Evolutionary conservation across 768 basidiomycete genomes (phyloP), one percentile per base, ranked within the genome.

Genomic region (Suillus luteus): DNA sequence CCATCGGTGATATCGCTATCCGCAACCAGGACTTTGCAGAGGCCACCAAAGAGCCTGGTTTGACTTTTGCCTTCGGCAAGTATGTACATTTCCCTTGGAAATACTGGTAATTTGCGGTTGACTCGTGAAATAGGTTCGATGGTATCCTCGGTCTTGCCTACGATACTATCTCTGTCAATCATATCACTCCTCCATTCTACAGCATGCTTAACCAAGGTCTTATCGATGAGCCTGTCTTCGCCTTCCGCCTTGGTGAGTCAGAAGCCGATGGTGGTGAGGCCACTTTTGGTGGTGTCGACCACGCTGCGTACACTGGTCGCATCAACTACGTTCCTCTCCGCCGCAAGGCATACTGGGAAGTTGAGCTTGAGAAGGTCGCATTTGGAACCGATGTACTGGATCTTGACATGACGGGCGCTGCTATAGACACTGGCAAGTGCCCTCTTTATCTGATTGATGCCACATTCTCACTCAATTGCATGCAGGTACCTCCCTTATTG

Each of bases 331-430:
- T 91, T 37, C 96, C 97, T 59, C 82, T 99, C 60, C 89, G 96
- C 70, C 87, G 94, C 70, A 95, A 93, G 83, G 97, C 94, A 5
- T 99, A 97, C 79, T 97, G 96, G 96, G 96, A 99, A 78, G 94
- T 99, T 54, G 95, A 97, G 75, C 89, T 99, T 33, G 83, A 93
- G 79, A 88, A 89, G 75, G 82, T 99, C 65, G 70, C 79, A 4
- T 96, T 99, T 62, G 97, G 96, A 55, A 82, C 88, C 51, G 96
- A 99, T 55, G 85, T 81, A 46, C 84, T 99, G 52, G 94, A 98
- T 67, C 84, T 99, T 15, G 93, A 96, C 68, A 90, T 88, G 80
- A 96, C 97, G 62, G 96, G 96, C 51, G 93, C 93, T 70, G 93
- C 93, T 49, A 95, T 95, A 65, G 93, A 95, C 71, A 95, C 93